Conservation (phyloP, 1,284 basidiomycete species). For the Volvariella surrecta region DNA sequence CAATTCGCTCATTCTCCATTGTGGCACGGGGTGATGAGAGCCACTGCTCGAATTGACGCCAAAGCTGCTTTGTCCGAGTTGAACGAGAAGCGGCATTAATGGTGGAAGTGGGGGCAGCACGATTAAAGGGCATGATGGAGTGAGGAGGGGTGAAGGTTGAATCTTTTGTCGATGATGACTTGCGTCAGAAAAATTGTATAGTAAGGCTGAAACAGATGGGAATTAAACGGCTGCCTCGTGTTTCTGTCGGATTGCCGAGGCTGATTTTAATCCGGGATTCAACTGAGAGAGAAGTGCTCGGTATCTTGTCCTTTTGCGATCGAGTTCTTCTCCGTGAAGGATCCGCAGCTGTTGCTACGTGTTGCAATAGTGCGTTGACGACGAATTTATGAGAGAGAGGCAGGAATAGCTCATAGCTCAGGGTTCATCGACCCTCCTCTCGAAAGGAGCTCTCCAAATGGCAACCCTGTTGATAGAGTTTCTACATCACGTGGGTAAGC, state of each 20-base stretch:
- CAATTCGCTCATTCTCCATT: neutral
- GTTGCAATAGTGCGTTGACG: too few relatives aligned
- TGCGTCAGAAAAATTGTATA: neutral
- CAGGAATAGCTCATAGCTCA: too few relatives aligned
- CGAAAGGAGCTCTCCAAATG: too few relatives aligned
- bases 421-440: too few relatives aligned
- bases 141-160: neutral
- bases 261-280: neutral
- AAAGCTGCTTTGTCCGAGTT: neutral
- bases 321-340: too few relatives aligned
- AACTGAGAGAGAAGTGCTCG: too few relatives aligned
- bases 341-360: too few relatives aligned
- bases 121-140: neutral
- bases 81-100: neutral
- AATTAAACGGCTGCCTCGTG: neutral
- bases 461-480: too few relatives aligned
- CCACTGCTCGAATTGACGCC: neutral
- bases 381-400: too few relatives aligned
- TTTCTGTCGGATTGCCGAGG: neutral
- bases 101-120: neutral
- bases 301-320: too few relatives aligned
- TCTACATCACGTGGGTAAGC: too few relatives aligned
- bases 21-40: neutral
- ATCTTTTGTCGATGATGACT: neutral
- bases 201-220: neutral